Base-by-base conservation (phyloP, 1,284 basidiomycete species). In the Coniophora puteana region DNA sequence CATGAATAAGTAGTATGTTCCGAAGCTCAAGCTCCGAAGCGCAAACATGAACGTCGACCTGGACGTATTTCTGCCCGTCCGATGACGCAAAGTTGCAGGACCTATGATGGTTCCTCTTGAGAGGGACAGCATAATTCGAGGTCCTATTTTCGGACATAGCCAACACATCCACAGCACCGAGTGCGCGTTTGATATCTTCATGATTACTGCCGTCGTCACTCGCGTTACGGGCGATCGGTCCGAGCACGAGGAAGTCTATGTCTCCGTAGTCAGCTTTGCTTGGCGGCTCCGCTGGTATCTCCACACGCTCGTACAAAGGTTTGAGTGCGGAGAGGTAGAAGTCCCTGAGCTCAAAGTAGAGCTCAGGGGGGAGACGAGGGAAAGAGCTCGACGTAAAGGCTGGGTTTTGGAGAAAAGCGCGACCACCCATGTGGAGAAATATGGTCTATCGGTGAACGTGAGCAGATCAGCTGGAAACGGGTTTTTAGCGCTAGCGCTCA, bases 341-440 rank as follows among this genome's bases (percentile, higher is more conserved):
- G 0, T 62, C 52, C 58, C 80, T 84, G 26, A 83, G 54, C 0
- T 60, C 51, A 14, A 54, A 31, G 54, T 86, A 86, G 29, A 76
- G 63, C 3, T 56, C 27, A 0, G 76, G 69, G 18, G 74, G 68
- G 39, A 86, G 69, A 5, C 83, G 74, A 30, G 82, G 83, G 46
- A 84, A 78, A 0, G 72, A 60, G 6, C 58, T 62, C 4, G 67
- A 37, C 4, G 66, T 61, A 1, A 81, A 57, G n/a, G 51, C 41
- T n/a, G n/a, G n/a, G 12, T 65, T 54, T 30, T 64, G 63, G 18
- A 61, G 41, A 63, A 86, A 84, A 3, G 83, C 82, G 52, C 71
- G 80, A 17, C 83, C 83, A 14, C 83, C 83, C 83, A 86, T 86
- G 44, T 24, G n/a, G 30, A n/a, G n/a, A n/a, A n/a, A n/a, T n/a